A percentile compares a stretch with the other conserved stretches of the same genome.
phyloP scores from a whole-genome alignment of 164 flowering plant species.

The Vitis riparia region DNA sequence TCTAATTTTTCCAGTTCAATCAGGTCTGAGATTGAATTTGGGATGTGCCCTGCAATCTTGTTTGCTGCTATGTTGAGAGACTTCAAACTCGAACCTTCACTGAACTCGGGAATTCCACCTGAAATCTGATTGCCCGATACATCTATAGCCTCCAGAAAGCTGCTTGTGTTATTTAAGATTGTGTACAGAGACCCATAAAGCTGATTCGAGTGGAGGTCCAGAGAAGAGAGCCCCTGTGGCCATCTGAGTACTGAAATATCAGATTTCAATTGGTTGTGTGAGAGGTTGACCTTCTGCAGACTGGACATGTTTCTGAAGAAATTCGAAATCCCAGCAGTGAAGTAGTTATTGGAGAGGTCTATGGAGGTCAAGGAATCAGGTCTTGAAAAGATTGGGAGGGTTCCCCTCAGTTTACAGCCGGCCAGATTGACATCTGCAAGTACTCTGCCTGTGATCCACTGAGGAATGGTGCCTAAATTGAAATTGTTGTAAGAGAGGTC shows the following conservation, averaged over 20 bases:
- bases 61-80: conserved; percentile 64
- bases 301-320: conserved; percentile 62
- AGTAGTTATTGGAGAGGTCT: conserved; percentile 74
- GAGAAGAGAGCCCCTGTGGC: conserved; percentile 52
- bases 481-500: conserved; percentile 85
- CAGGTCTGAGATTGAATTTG: conserved; percentile 73
- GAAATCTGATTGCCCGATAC: conserved; percentile 61
- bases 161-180: conserved; percentile 45
- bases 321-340: conserved; percentile 43
- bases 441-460: conserved; percentile 66
- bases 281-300: conserved; percentile 62
- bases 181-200: conserved; percentile 57
- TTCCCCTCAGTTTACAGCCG: conserved; percentile 70
- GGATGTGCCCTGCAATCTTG: conserved; percentile 66
- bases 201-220: conserved; percentile 75
- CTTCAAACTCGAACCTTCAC: conserved; percentile 45
- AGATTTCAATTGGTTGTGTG: conserved; percentile 59
- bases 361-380: conserved; percentile 60
- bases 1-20: conserved; percentile 52
- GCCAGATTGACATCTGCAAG: conserved; percentile 74
- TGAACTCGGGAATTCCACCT: conserved; percentile 62
- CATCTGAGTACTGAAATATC: conserved; percentile 50
- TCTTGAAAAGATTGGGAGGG: conserved; percentile 59
- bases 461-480: conserved; percentile 62
- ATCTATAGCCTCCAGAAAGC: conserved; percentile 55